These are phyloP conservation scores for Abeoforma whisleri DNA, from an alignment of 78 protist genomes.

Conservation along the genomic window DNA sequence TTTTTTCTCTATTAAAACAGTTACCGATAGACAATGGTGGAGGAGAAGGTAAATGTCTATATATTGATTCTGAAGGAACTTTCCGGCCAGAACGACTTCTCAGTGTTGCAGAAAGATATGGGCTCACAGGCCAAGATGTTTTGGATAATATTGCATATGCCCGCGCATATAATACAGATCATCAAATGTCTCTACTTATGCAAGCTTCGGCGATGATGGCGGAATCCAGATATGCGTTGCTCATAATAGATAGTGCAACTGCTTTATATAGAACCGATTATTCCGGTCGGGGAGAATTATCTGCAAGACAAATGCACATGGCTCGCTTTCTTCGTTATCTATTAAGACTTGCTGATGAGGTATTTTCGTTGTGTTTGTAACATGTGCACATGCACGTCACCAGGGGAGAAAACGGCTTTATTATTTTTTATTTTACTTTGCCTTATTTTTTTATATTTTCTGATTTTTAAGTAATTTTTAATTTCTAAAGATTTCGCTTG, in stretches of 20 bases:
- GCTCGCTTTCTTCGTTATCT: conserved; percentile 85
- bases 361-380: too few species aligned
- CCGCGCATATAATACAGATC: conserved; percentile 94
- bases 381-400: too few species aligned
- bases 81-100: conserved; percentile 95
- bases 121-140: conserved; percentile 75
- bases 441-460: too few species aligned
- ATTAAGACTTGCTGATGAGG: conserved; percentile 91
- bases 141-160: conserved; percentile 96
- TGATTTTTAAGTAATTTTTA: too few species aligned
- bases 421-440: too few species aligned
- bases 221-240: conserved; percentile 75
- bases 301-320: conserved; percentile 90
- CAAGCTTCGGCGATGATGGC: conserved; percentile 97
- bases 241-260: conserved; percentile 95
- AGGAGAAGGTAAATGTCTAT: conserved; percentile 97
- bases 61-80: conserved; percentile 99
- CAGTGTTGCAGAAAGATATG: conserved; percentile 81
- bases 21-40: conserved; percentile 81
- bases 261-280: conserved; percentile 93
- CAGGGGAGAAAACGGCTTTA: too few species aligned
- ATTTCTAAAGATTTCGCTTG: too few species aligned
- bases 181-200: conserved; percentile 76
- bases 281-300: conserved; percentile 93
- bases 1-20: conserved; percentile 40